A percentile compares a stretch with the other conserved stretches of the same genome.
phyloP scores from a whole-genome alignment of 225 moss, liverwort and hornwort genomes.

The Rhytidiadelphus loreus region DNA sequence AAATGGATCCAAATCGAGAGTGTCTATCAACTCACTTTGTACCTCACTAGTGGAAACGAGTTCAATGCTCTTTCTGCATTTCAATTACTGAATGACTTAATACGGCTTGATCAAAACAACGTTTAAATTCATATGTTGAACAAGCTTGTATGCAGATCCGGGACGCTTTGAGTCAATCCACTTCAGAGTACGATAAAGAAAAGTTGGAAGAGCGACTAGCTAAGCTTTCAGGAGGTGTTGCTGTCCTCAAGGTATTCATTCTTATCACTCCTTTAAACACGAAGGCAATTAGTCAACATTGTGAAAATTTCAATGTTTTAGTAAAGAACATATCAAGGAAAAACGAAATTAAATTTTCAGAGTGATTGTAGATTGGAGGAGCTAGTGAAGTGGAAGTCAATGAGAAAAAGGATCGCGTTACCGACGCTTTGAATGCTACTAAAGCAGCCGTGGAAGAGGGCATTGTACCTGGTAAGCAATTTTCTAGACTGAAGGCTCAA shows the following conservation, averaged over 20 bases:
- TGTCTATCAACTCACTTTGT: background rate
- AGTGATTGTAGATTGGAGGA: conserved; percentile 64
- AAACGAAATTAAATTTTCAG: background rate
- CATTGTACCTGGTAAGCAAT: conserved; percentile 67
- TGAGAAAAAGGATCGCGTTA: conserved; percentile 92
- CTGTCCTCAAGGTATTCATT: conserved; percentile 35
- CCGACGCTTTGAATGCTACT: conserved; percentile 89
- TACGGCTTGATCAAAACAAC: background rate
- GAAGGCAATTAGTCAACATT: background rate
- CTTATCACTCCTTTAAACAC: background rate
- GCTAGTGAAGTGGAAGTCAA: conserved; percentile 90
- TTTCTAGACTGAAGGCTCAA: background rate
- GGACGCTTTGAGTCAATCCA: conserved; percentile 19
- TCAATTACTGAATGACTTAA: background rate
- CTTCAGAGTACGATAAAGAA: conserved; percentile 43
- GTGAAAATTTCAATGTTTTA: background rate
- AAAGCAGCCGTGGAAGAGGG: conserved; percentile 93
- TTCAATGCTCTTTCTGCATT: background rate
- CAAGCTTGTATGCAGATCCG: conserved; percentile 11
- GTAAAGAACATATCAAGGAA: background rate
- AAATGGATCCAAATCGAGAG: background rate
- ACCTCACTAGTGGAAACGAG: background rate
- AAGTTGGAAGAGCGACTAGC: conserved; percentile 43
- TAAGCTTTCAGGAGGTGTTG: conserved; percentile 44
- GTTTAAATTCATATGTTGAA: background rate